Evolutionary conservation across 2,329 filamentous ascomycete genomes (phyloP), one percentile per base, ranked within the genome.

Genomic region (Diaporthe ilicicola): DNA sequence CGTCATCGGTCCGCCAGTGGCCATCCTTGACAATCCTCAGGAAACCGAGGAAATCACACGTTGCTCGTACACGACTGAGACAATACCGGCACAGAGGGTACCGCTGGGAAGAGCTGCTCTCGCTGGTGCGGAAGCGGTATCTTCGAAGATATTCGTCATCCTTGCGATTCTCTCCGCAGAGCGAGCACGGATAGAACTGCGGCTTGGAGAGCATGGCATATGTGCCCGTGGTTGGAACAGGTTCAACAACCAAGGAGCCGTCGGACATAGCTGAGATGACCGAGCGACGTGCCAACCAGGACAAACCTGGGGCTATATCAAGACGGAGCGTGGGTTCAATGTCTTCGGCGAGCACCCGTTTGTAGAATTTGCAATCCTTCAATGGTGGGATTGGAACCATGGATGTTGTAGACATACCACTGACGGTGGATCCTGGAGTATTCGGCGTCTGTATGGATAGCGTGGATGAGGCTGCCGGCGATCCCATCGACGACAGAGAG

Each of bases 331-430:
- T 97, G 0, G 96, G 96, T 79, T 99, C 96, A 70, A 99, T 94
- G 78, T 99, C 96, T 80, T 99, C 96, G 24, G 90, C 87, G 32
- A 98, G 82, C 7, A 91, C 91, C 56, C 96, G 91, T 83, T 98
- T 98, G 84, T 95, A 99, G 79, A 98, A 99, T 74, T 93, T 94
- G 34, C 93, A 94, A 70, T 98, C 96, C 78, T 96, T 97, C 50
- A 99, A 83, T 5, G 91, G 90, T 3, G 89, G 90, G 42, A 89
- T 77, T 24, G 79, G 79, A 53, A 79, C 79, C 13, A 77, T 75
- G 42, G 81, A 75, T 46, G 81, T 75, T 29, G 78, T 77, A 2
- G 87, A 87, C 59, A 78, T 78, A 15, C 81, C 79, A 75, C 87
- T 89, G 48, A 83, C 76, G 9, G 81, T 85, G 64, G 84, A 91